Evolutionary conservation across 2,329 filamentous ascomycete genomes (phyloP), one percentile per base, ranked within the genome.

Genomic region (Claviceps cyperi): DNA sequence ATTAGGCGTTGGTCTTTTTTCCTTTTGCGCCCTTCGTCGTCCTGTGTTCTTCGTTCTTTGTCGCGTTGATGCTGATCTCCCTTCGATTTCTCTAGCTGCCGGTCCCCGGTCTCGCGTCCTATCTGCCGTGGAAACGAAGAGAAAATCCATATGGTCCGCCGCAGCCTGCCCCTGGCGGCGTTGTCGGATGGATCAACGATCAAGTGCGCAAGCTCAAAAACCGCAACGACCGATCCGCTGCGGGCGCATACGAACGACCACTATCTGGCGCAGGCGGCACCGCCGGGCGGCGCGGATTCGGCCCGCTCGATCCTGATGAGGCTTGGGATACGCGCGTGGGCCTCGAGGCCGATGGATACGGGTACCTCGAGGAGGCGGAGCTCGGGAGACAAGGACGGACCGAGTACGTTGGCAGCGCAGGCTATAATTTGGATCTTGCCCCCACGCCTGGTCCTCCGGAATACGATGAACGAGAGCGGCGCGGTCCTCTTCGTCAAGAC

Each of bases 321-420:
- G 86, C 86, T 2, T 94, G 88, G 88, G 86, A 92, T 67, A 69
- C 85, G 55, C 74, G 85, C 52, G 86, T 94, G 4, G 85, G 84
- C 51, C 74, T 80, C 57, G 86, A 90, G 64, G 78, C 82, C 17
- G 81, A 84, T 60, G 69, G 66, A 13, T 81, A 82, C 62, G 77
- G 77, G 21, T 86, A 86, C 64, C 83, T 86, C 60, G 86, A 91
- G 62, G 84, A 87, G 67, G 80, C 85, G 60, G 85, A 89, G 65
- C 69, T 88, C 5, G 83, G 82, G 67, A 41, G 61, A 48, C 64
- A 63, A 8, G 54, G 58, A 22, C 55, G 68, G 61, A 59, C 57
- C 39, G 62, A 59, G 52, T 62, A 63, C 45, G 48, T 37, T 52
- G 68, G 66, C 54, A 69, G 65, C 49, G 64, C 64, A 43, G 65